Base-by-base conservation (phyloP, 2,329 filamentous ascomycete genomes). In the Sclerotinia sclerotiorum region DNA sequence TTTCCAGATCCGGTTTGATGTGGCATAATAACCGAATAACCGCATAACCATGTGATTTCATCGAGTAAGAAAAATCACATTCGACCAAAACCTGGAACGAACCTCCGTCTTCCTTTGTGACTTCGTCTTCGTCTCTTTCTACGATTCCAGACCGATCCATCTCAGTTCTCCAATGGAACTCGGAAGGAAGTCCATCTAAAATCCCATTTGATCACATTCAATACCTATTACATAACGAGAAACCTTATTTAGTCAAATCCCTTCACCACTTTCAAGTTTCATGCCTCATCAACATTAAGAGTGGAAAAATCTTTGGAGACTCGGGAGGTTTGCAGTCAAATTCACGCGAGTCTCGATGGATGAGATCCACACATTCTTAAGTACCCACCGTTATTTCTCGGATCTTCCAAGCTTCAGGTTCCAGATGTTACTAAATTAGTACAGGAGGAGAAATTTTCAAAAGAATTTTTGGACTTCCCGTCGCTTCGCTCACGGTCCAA, bases 141-240 rank as follows among this genome's bases (percentile, higher is more conserved):
- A 2, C 29, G 4, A 51, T 62, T 49, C 58, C 58, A 62, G 58
- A 62, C 58, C 58, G 5, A 27, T 48, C 58, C 2, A 27, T 48
- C 58, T 51, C 58, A 27, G 19, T 29, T 3, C 5, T 62, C 21
- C 46, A 62, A 62, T 51, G 58, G 19, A 62, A 51, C 44, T 35
- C 46, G 58, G 58, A 39, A 62, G 39, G 39, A 21, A 19, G 39
- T 42, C 19, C 13, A 39, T 51, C 21, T 13, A 15, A 2, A 35
- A 62, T 49, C 58, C 58, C n/a, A 62, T 49, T 62, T 29, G 58
- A 51, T 24, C 46, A 39, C 5, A 24, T 39, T 27, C 44, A 51
- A 62, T 62, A 62, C 29, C 21, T 21, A 35, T 62, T 62, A 62
- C 58, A 51, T 62, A 62, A 62, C 44, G 19, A 24, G 0, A 49